phyloP scores from a whole-genome alignment of 495 filamentous ascomycete species.

The Hypoxylon fuscum region DNA sequence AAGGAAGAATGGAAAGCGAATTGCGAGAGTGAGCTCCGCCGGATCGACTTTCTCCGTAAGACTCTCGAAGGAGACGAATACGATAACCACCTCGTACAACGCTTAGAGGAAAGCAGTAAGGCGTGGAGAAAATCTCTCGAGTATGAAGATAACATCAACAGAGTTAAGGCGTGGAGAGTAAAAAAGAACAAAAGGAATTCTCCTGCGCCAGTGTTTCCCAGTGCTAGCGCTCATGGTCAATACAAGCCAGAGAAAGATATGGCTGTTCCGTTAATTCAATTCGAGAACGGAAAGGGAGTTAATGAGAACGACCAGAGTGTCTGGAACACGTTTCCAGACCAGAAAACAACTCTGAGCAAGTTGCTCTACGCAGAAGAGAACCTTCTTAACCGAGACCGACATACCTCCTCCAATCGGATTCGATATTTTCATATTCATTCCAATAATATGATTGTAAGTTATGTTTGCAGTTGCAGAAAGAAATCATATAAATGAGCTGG shows the following conservation, averaged over 20 bases:
- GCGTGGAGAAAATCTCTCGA: background rate
- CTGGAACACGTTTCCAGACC: no score
- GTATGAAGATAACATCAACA: background rate
- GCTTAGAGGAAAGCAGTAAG: background rate
- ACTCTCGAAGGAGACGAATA: background rate
- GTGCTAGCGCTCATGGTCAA: background rate
- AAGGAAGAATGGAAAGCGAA: background rate
- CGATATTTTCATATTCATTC: no score
- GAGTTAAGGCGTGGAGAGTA: background rate
- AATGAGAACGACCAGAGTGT: no score
- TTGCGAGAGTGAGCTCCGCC: background rate
- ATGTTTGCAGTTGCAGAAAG: no score
- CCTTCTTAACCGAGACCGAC: no score
- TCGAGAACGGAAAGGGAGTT: no score
- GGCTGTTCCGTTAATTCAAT: slow-evolving; percentile 27
- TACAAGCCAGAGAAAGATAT: slow-evolving; percentile 31
- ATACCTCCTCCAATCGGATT: no score
- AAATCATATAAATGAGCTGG: no score
- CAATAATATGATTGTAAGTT: no score
- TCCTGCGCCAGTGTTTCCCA: background rate
- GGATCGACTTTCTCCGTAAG: background rate
- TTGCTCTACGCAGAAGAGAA: no score
- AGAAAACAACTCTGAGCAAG: no score
- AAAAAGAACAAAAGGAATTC: background rate
- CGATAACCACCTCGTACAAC: background rate